These are phyloP conservation scores for Ulota crispa DNA, from an alignment of 225 moss, liverwort and hornwort species.

Conservation along the genomic window DNA sequence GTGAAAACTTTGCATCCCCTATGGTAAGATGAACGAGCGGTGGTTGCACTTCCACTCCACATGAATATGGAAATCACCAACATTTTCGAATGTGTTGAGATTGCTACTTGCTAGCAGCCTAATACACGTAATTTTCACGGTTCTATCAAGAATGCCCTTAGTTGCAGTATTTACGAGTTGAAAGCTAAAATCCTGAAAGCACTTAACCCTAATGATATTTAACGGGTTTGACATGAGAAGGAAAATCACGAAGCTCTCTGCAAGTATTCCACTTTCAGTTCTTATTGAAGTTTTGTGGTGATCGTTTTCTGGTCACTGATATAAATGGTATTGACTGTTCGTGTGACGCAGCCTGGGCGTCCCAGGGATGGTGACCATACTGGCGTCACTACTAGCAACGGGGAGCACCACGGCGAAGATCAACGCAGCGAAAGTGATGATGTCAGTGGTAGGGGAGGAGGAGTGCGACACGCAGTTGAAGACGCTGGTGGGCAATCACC, in stretches of 20 bases:
- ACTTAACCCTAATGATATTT: background rate
- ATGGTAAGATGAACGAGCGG: background rate
- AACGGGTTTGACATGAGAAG: background rate
- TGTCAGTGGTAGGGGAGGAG: constrained; percentile 26
- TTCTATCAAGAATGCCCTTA: background rate
- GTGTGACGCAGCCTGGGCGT: constrained; percentile 11
- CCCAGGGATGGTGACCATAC: constrained; percentile 37
- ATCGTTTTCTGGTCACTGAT: background rate
- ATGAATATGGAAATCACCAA: background rate
- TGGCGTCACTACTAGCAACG: constrained; percentile 46
- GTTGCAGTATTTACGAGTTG: background rate
- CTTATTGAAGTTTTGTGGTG: background rate
- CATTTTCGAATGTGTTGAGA: background rate
- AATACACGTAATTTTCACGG: background rate
- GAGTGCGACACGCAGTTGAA: constrained; percentile 27
- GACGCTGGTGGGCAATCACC: constrained; percentile 27
- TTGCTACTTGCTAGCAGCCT: no score
- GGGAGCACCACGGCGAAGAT: constrained; percentile 42
- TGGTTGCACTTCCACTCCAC: no score
- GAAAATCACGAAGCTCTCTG: background rate
- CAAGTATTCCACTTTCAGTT: background rate
- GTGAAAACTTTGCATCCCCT: background rate
- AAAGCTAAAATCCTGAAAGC: no score
- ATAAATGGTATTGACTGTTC: background rate
- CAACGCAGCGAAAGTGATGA: constrained; percentile 44